These are phyloP conservation scores for Spergularia azorica DNA, from an alignment of 179 eudicot genomes.

Conservation along the genomic window DNA sequence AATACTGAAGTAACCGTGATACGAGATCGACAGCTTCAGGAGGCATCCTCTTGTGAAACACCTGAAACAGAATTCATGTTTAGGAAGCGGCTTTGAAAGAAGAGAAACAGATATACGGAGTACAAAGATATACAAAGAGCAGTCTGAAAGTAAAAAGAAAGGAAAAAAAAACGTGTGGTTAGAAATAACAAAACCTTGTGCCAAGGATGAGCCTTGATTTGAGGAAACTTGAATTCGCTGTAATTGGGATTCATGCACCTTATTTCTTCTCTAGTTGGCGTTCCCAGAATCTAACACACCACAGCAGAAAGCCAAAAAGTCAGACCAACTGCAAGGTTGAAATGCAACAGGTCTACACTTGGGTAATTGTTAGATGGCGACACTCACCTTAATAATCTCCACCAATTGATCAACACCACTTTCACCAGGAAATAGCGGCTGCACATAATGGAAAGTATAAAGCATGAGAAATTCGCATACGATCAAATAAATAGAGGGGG, in stretches of 20 bases:
- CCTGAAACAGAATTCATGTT: slow-evolving; percentile 38
- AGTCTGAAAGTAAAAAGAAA: neutral
- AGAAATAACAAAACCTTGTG: slow-evolving; percentile 60
- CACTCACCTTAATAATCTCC: slow-evolving; percentile 80
- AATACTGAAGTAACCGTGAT: slow-evolving; percentile 86
- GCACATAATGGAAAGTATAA: slow-evolving; percentile 29
- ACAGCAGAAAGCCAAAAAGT: neutral
- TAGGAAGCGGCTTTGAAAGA: neutral
- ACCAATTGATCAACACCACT: slow-evolving; percentile 95
- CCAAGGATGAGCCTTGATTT: slow-evolving; percentile 96
- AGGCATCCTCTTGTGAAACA: slow-evolving; percentile 76
- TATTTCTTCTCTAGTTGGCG: slow-evolving; percentile 95
- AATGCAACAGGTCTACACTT: neutral
- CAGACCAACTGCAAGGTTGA: slow-evolving; percentile 11
- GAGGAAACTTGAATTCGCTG: slow-evolving; percentile 88
- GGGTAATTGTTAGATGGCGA: neutral
- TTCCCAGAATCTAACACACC: slow-evolving; percentile 66
- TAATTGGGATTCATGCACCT: slow-evolving; percentile 96
- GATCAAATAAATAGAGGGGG: neutral
- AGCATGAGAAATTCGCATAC: neutral
- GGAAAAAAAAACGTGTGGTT: neutral
- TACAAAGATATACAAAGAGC: neutral
- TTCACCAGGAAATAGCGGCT: slow-evolving; percentile 97
- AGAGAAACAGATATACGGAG: neutral
- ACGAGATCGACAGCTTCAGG: slow-evolving; percentile 84